Conservation (phyloP, 1,284 basidiomycete species). For the Stygiomarasmius scandens region DNA sequence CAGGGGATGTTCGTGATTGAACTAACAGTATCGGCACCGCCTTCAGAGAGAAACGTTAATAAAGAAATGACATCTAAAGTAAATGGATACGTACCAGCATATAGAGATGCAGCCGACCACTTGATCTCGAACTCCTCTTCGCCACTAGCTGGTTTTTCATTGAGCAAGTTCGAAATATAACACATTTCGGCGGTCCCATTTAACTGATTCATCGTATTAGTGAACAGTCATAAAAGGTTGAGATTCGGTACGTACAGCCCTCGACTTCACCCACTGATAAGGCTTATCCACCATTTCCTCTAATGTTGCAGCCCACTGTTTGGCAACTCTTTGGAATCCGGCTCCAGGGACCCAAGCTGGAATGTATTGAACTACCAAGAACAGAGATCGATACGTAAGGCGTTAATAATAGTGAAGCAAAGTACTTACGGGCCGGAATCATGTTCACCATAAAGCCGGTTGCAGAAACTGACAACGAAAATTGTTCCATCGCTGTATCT, state of each 20-base stretch:
- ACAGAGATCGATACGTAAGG: slow-evolving; percentile 26
- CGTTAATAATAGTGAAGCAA: background rate
- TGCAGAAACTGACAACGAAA: slow-evolving; percentile 34
- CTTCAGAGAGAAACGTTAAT: background rate
- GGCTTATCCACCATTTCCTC: slow-evolving; percentile 22
- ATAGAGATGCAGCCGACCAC: slow-evolving; percentile 22
- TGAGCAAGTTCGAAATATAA: slow-evolving; percentile 17
- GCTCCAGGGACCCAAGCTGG: slow-evolving; percentile 30
- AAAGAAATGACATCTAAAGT: background rate
- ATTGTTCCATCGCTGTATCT: slow-evolving; percentile 35
- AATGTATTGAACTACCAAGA: slow-evolving; percentile 22
- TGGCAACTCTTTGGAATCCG: slow-evolving; percentile 22
- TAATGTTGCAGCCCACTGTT: slow-evolving; percentile 17
- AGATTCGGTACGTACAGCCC: background rate
- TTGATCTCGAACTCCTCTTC: slow-evolving; percentile 22
- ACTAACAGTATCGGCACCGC: slow-evolving; percentile 21
- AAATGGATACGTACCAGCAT: slow-evolving; percentile 22
- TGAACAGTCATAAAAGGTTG: background rate
- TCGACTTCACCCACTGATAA: slow-evolving; percentile 21
- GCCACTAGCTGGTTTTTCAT: slow-evolving; percentile 11
- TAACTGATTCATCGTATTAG: too few species aligned
- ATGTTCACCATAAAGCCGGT: slow-evolving; percentile 17
- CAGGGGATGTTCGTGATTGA: background rate
- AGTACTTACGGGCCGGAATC: slow-evolving; percentile 30
- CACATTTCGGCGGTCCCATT: slow-evolving; percentile 18